phyloP scores from a whole-genome alignment of 1,139 yeast species.

The Eremothecium sinecaudum region DNA sequence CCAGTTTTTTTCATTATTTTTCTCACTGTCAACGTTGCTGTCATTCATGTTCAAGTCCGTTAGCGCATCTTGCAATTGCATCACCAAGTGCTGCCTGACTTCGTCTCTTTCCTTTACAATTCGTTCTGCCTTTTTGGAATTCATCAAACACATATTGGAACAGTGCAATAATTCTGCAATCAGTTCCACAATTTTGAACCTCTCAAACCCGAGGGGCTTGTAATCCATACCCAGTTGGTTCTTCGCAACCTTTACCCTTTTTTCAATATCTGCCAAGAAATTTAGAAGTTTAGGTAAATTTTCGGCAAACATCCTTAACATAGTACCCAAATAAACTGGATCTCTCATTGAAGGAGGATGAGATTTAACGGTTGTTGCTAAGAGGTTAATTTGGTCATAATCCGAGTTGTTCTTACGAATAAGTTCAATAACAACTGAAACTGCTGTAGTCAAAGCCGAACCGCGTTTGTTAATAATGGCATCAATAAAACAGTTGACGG shows the following conservation, averaged over 20 bases:
- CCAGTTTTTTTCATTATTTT: slow-evolving; percentile 4
- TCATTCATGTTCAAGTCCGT: slow-evolving; percentile 31
- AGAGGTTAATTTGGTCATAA: slow-evolving; percentile 80
- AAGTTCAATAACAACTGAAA: slow-evolving; percentile 88
- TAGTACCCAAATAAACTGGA: slow-evolving; percentile 42
- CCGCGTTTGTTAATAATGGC: slow-evolving; percentile 75
- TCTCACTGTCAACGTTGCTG: slow-evolving; percentile 7
- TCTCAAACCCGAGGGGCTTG: slow-evolving; percentile 90
- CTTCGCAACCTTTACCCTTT: slow-evolving; percentile 12
- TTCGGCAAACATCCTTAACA: slow-evolving; percentile 30
- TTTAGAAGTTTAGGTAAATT: slow-evolving; percentile 38
- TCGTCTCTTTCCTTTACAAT: slow-evolving; percentile 69
- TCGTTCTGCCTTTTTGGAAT: slow-evolving; percentile 74
- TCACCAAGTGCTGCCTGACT: slow-evolving; percentile 41
- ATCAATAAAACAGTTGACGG: slow-evolving; percentile 51
- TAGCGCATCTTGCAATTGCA: slow-evolving; percentile 28
- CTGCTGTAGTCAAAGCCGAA: slow-evolving; percentile 84
- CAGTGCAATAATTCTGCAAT: slow-evolving; percentile 93
- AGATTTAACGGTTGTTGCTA: slow-evolving; percentile 66
- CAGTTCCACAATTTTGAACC: slow-evolving; percentile 89
- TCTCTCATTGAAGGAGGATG: slow-evolving; percentile 94
- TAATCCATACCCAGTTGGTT: slow-evolving; percentile 26
- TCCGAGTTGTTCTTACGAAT: slow-evolving; percentile 94
- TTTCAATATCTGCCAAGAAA: slow-evolving; percentile 20
- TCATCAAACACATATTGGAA: slow-evolving; percentile 88